Conservation (phyloP, 129 eudicot species). For the Silybum marianum region DNA sequence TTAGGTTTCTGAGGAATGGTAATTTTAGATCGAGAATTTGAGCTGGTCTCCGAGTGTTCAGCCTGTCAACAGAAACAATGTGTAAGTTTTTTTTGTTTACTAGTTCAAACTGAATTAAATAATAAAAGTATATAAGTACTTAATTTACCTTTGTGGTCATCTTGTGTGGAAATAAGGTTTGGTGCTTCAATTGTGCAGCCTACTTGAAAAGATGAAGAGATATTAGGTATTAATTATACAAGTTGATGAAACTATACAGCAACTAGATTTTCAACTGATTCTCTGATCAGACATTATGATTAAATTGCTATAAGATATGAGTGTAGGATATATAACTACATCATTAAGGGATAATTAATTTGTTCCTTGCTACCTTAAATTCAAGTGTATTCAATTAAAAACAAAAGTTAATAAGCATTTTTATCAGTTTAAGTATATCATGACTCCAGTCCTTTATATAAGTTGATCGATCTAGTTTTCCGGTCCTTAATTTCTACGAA, state of each 20-base stretch:
- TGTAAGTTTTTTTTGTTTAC: neutral
- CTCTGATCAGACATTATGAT: neutral
- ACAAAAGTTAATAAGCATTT: neutral
- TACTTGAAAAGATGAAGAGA: constrained; percentile 23
- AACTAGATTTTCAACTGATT: neutral
- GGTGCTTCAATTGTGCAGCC: constrained; percentile 81
- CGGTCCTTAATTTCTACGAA: neutral
- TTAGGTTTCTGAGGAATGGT: constrained; percentile 72
- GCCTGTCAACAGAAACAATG: constrained; percentile 34
- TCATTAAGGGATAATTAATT: neutral
- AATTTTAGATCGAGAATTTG: constrained; percentile 34
- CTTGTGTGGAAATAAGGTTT: constrained; percentile 51
- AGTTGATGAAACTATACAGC: neutral
- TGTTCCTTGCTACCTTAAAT: neutral
- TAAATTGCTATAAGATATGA: neutral
- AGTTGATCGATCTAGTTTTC: neutral
- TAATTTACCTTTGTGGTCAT: constrained; percentile 47
- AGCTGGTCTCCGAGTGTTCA: constrained; percentile 20
- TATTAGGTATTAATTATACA: neutral
- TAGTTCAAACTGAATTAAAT: neutral
- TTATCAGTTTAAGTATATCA: neutral
- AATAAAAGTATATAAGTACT: neutral
- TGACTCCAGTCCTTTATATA: neutral
- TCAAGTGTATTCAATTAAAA: neutral
- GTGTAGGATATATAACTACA: neutral